Evolutionary conservation across 2,329 filamentous ascomycete genomes (phyloP).

Genomic region (Sarocladium oryzae): DNA sequence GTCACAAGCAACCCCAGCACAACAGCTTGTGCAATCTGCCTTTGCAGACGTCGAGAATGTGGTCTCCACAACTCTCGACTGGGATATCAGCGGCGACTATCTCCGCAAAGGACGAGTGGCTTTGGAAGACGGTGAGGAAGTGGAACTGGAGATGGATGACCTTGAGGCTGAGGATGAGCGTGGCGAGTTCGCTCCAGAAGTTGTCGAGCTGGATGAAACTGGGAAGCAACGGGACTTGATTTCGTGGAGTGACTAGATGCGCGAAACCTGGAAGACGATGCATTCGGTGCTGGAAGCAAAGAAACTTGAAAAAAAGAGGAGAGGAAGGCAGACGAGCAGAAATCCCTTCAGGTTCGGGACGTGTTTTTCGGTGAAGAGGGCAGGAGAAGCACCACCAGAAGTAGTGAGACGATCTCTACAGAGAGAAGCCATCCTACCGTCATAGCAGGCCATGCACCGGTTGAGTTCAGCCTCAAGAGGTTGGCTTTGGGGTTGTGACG

Average conservation of each 20-base stretch:
- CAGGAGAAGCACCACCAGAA: not conserved
- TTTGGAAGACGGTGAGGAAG: constrained; percentile 46
- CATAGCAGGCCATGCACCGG: too few species aligned
- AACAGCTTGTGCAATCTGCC: constrained; percentile 37
- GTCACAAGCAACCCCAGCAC: constrained; percentile 24
- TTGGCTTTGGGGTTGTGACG: too few species aligned
- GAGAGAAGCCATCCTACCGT: too few species aligned
- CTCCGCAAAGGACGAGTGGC: constrained; percentile 40
- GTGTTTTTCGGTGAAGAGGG: not conserved
- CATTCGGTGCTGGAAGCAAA: not conserved
- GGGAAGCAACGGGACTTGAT: constrained; percentile 46
- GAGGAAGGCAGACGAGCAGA: not conserved
- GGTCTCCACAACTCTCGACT: constrained; percentile 38
- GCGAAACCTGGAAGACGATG: not conserved
- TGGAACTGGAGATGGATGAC: constrained; percentile 41
- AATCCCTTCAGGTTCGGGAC: not conserved
- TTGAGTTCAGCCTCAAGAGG: too few species aligned
- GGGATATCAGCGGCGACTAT: constrained; percentile 48
- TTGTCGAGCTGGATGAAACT: constrained; percentile 46
- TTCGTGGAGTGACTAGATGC: constrained; percentile 35
- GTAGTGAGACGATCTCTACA: not conserved
- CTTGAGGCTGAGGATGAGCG: constrained; percentile 48
- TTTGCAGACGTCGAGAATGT: constrained; percentile 33
- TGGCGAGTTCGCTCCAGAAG: constrained; percentile 46
- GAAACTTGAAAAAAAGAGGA: not conserved